Evolutionary conservation across 768 basidiomycete species (phyloP).

Genomic region (Hypholoma fasciculare): DNA sequence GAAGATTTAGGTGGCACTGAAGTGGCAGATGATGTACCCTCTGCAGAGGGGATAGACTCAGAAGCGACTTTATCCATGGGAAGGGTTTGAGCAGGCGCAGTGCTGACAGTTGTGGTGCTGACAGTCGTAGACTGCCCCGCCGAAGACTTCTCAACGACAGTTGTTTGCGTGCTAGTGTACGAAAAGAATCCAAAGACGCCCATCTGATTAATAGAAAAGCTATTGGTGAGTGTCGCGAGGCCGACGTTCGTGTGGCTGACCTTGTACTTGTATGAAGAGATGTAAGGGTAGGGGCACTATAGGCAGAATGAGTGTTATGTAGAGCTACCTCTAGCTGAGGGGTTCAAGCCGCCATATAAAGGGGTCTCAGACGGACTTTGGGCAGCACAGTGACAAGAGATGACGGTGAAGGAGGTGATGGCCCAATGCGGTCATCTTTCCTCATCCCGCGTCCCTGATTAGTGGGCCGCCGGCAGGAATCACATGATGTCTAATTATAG

Average conservation of each 20-base stretch:
- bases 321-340: background rate
- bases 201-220: constrained; percentile 6
- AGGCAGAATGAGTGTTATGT: background rate
- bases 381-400: background rate
- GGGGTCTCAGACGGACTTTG: constrained; percentile 1
- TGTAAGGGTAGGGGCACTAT: background rate
- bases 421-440: background rate
- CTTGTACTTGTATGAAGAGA: background rate
- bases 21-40: background rate
- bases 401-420: background rate
- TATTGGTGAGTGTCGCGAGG: background rate
- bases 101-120: background rate
- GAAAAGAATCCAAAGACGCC: constrained; percentile 16
- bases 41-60: background rate
- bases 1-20: background rate
- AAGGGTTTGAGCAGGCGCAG: background rate
- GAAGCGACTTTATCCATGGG: background rate
- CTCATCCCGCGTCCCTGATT: background rate
- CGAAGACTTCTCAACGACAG: background rate
- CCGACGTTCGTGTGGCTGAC: background rate
- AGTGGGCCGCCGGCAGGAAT: background rate
- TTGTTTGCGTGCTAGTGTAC: background rate
- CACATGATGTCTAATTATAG: background rate
- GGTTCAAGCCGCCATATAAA: constrained; percentile 7
- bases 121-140: background rate